A percentile compares a stretch with the other conserved stretches of the same genome.
These are phyloP conservation scores for Tolypocladium paradoxum DNA, from an alignment of 2,329 filamentous ascomycete genomes.

Conservation along the genomic window DNA sequence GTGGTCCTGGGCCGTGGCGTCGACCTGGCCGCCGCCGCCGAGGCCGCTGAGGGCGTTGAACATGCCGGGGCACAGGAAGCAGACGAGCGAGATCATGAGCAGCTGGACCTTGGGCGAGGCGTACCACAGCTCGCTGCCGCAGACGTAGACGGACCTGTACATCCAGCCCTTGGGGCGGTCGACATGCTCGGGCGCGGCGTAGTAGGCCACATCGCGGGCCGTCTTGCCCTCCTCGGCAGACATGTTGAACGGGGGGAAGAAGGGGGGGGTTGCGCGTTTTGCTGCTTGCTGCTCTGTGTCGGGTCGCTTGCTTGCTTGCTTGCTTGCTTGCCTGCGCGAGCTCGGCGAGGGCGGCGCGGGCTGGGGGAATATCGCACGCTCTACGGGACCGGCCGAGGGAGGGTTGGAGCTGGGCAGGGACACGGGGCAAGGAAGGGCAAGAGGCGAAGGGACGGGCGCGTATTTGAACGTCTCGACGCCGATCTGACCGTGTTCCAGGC, in stretches of 20 bases:
- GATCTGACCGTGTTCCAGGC: not conserved
- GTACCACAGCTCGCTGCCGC: conserved; percentile 50
- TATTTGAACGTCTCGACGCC: not conserved
- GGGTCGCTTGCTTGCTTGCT: no score
- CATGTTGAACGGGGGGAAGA: not conserved
- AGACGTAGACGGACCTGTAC: conserved; percentile 51
- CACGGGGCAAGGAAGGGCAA: not conserved
- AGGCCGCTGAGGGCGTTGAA: conserved; percentile 58
- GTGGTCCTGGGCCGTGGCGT: conserved; percentile 45
- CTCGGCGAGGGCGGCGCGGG: not conserved
- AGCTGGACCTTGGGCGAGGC: conserved; percentile 65
- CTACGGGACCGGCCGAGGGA: not conserved
- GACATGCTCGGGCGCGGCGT: not conserved
- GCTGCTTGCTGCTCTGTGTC: not conserved
- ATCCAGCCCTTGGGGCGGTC: conserved; percentile 48
- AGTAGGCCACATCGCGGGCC: conserved; percentile 5
- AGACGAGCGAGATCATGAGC: conserved; percentile 47
- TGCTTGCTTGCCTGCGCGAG: no score
- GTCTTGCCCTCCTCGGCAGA: conserved; percentile 17
- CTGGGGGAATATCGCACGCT: not conserved
- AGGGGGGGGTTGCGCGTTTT: not conserved
- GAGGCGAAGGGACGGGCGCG: not conserved
- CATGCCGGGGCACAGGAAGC: conserved; percentile 60
- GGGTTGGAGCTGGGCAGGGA: not conserved
- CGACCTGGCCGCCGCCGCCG: conserved; percentile 46